These are phyloP conservation scores for Fusarium goolgardi DNA, from an alignment of 2,329 filamentous ascomycete species.

Conservation along the genomic window DNA sequence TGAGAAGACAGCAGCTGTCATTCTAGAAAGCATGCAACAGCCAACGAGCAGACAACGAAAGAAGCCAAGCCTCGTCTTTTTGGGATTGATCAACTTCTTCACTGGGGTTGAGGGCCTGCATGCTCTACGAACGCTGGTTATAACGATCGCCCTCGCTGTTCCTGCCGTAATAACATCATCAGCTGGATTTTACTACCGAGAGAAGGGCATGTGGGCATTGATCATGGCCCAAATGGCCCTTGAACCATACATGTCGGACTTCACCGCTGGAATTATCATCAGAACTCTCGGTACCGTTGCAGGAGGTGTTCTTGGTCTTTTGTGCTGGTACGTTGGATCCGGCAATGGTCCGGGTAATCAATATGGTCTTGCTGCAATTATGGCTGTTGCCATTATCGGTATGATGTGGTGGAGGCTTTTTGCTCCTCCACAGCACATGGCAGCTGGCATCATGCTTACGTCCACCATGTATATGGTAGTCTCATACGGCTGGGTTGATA, in stretches of 20 bases:
- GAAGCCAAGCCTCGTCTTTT: conserved; percentile 9
- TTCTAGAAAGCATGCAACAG: conserved; percentile 15
- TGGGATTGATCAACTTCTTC: conserved; percentile 18
- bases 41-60: conserved; percentile 14
- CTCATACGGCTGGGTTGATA: conserved; percentile 40
- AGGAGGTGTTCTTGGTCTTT: conserved; percentile 17
- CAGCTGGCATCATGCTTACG: conserved; percentile 37
- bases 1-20: background rate
- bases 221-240: conserved; percentile 41
- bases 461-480: conserved; percentile 37
- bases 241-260: conserved; percentile 37
- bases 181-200: conserved; percentile 36
- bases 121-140: conserved; percentile 4
- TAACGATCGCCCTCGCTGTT: conserved; percentile 16
- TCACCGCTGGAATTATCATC: conserved; percentile 30
- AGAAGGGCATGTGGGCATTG: conserved; percentile 39
- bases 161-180: conserved; percentile 19
- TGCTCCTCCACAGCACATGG: conserved; percentile 31
- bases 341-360: conserved; percentile 21
- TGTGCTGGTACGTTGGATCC: conserved; percentile 22
- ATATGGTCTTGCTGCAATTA: conserved; percentile 35
- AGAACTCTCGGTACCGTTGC: conserved; percentile 19
- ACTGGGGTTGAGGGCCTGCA: conserved; percentile 13
- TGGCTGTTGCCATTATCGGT: conserved; percentile 27
- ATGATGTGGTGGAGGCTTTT: conserved; percentile 43